phyloP scores from a whole-genome alignment of 2,329 filamentous ascomycete genomes.

The Colletotrichum cuscutae region DNA sequence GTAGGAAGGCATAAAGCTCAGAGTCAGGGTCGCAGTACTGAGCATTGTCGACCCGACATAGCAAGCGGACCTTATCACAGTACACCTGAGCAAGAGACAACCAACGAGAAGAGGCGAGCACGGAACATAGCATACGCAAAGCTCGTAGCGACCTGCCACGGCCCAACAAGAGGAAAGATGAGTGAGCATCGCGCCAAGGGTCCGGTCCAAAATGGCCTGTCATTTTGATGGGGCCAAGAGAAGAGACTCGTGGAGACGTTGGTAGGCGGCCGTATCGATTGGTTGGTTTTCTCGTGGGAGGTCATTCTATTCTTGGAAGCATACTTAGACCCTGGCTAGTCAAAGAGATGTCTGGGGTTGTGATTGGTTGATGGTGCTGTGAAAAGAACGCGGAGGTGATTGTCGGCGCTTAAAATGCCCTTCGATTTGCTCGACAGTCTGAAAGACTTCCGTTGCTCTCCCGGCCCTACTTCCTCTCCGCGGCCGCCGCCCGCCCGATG shows the following conservation, averaged over 20 bases:
- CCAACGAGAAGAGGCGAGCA: constrained; percentile 5
- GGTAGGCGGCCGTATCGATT: constrained; percentile 17
- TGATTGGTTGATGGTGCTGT: constrained; percentile 36
- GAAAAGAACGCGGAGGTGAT: constrained; percentile 28
- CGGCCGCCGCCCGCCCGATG: not conserved
- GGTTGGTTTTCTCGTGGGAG: constrained; percentile 21
- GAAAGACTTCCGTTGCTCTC: not conserved
- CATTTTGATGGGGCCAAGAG: constrained; percentile 28
- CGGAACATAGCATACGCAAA: constrained; percentile 15
- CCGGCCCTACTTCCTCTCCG: constrained; percentile 9
- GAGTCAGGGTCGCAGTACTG: constrained; percentile 1
- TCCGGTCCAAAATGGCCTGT: constrained; percentile 25
- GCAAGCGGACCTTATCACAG: not conserved
- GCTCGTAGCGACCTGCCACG: constrained; percentile 11
- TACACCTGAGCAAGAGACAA: not conserved
- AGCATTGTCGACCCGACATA: not conserved
- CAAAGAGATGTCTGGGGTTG: constrained; percentile 13
- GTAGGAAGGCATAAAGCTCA: not conserved
- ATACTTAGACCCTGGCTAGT: constrained; percentile 8
- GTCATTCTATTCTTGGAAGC: constrained; percentile 39
- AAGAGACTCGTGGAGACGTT: constrained; percentile 20
- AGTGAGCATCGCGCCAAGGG: constrained; percentile 28
- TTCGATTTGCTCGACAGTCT: constrained; percentile 15
- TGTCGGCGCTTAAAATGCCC: constrained; percentile 38
- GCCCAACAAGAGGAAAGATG: constrained; percentile 5